phyloP scores from a whole-genome alignment of 148 eudicot genomes.

The Chenopodium quinoa region DNA sequence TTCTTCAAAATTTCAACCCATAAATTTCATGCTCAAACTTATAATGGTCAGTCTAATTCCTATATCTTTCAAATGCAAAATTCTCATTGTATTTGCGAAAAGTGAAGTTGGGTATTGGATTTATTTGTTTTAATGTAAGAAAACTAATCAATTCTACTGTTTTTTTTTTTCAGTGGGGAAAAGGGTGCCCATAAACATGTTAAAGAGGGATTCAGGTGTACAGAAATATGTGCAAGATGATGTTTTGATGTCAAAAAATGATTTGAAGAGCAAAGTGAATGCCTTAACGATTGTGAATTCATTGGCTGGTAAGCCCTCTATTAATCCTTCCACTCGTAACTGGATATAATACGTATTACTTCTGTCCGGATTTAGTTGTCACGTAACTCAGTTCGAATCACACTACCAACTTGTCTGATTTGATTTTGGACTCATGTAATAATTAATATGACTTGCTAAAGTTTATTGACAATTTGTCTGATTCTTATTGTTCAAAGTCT shows the following conservation, averaged over 20 bases:
- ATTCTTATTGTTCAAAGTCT: too few species aligned
- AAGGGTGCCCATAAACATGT: slow-evolving; percentile 8
- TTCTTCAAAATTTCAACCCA: slow-evolving; percentile 11
- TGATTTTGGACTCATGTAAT: too few species aligned
- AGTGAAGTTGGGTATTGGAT: not conserved
- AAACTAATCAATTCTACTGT: not conserved
- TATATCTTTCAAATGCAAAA: not conserved
- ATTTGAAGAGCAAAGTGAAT: slow-evolving; percentile 23
- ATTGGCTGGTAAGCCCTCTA: slow-evolving; percentile 27
- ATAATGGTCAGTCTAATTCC: slow-evolving; percentile 18
- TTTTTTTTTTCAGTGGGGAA: slow-evolving; percentile 16
- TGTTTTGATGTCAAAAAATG: slow-evolving; percentile 18
- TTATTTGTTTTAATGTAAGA: not conserved
- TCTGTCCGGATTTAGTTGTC: not conserved
- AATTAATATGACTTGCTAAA: too few species aligned
- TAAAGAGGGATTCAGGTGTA: slow-evolving; percentile 13
- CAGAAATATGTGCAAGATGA: slow-evolving; percentile 10
- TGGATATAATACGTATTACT: too few species aligned
- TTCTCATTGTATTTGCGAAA: too few species aligned
- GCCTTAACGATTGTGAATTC: slow-evolving; percentile 15
- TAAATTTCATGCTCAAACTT: slow-evolving; percentile 2
- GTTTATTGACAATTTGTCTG: too few species aligned
- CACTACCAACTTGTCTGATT: too few species aligned
- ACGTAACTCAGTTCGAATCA: not conserved
- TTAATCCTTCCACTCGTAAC: too few species aligned